Percentiles rank a stretch among this genome's conserved stretches.
phyloP scores from a whole-genome alignment of 2,329 filamentous ascomycete genomes.

The Stagonosporopsis vannaccii region DNA sequence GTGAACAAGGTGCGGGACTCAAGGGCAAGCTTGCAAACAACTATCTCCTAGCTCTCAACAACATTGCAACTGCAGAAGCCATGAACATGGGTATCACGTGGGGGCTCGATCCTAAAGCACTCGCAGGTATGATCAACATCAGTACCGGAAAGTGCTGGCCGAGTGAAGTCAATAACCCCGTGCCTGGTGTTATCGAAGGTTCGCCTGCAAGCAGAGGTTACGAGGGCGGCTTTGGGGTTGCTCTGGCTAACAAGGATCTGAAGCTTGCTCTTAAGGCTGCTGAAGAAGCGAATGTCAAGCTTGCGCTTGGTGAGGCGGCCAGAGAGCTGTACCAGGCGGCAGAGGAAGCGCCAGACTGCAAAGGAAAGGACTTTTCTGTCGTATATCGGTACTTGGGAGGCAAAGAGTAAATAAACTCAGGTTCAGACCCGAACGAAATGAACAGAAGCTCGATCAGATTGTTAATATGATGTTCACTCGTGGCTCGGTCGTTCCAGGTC shows the following conservation, averaged over 20 bases:
- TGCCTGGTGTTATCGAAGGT: constrained; percentile 79
- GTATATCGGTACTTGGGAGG: constrained; percentile 60
- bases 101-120: constrained; percentile 69
- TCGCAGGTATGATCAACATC: constrained; percentile 88
- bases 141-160: constrained; percentile 97
- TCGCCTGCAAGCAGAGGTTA: constrained; percentile 79
- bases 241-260: constrained; percentile 59
- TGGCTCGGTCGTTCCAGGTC: not conserved
- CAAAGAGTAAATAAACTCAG: constrained; percentile 46
- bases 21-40: constrained; percentile 97
- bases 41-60: constrained; percentile 92
- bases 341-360: constrained; percentile 53
- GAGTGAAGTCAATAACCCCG: constrained; percentile 93
- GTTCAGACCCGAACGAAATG: not conserved
- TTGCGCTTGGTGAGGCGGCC: constrained; percentile 55
- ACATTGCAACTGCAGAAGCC: constrained; percentile 74
- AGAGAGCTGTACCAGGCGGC: constrained; percentile 56
- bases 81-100: constrained; percentile 71
- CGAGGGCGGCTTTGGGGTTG: constrained; percentile 59
- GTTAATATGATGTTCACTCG: not conserved
- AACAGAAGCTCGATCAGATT: not conserved
- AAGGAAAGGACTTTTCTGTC: constrained; percentile 60
- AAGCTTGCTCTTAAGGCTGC: constrained; percentile 58
- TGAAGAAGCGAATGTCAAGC: constrained; percentile 53
- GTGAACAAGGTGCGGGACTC: constrained; percentile 82